Evolutionary conservation across 306 rosid genomes (phyloP).

Genomic region (Calophaca sinica): DNA sequence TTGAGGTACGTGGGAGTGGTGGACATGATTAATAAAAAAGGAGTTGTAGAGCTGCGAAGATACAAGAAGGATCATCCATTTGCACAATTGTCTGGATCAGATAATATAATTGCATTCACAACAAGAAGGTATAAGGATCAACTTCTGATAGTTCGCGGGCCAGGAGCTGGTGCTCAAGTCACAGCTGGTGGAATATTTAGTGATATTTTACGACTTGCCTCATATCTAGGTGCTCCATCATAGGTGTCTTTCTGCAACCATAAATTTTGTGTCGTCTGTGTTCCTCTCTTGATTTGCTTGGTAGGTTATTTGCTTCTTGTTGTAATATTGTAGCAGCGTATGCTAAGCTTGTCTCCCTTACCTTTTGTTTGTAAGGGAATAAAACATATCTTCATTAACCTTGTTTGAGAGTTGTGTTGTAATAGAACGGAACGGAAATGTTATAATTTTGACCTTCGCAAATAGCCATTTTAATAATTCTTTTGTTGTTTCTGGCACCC

Average conservation of each 20-base stretch:
- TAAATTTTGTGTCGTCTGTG: constrained; percentile 44
- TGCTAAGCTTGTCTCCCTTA: constrained; percentile 14
- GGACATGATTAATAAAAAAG: constrained; percentile 73
- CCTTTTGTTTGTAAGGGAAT: constrained; percentile 17
- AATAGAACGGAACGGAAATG: constrained; percentile 1
- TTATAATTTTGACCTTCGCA: neutral
- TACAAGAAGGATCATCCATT: constrained; percentile 96
- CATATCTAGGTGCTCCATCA: constrained; percentile 98
- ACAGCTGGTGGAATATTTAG: constrained; percentile 98
- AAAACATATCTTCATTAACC: neutral
- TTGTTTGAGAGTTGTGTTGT: constrained; percentile 4
- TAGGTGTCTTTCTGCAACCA: constrained; percentile 42
- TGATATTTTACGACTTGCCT: constrained; percentile 93
- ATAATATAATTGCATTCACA: constrained; percentile 92
- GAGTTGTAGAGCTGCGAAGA: constrained; percentile 74
- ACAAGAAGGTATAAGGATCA: constrained; percentile 81
- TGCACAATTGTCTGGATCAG: constrained; percentile 94
- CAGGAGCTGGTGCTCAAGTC: constrained; percentile 99
- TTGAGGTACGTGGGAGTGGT: constrained; percentile 97
- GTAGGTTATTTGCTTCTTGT: constrained; percentile 32
- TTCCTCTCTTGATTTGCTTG: constrained; percentile 18
- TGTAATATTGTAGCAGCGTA: constrained; percentile 12
- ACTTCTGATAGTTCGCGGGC: constrained; percentile 93
- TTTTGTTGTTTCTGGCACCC: neutral
- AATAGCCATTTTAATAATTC: neutral